These are phyloP conservation scores for Bacidia rubella DNA, from an alignment of 495 filamentous ascomycete species.

Conservation along the genomic window DNA sequence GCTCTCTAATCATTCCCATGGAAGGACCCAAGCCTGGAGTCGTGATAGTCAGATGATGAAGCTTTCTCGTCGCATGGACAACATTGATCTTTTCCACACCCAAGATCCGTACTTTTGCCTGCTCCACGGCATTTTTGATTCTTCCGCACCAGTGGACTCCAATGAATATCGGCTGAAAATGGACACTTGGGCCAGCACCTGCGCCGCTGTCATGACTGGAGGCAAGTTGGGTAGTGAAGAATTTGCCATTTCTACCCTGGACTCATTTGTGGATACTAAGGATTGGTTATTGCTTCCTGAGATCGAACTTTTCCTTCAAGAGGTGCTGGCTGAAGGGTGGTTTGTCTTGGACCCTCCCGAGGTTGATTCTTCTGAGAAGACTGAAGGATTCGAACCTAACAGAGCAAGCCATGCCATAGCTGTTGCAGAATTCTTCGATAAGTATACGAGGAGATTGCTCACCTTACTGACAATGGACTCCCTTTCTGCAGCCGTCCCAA, in stretches of 20 bases:
- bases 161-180: slow-evolving; percentile 57
- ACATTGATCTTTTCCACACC: slow-evolving; percentile 67
- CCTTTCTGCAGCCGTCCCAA: slow-evolving; percentile 63
- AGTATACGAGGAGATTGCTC: slow-evolving; percentile 70
- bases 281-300: slow-evolving; percentile 81
- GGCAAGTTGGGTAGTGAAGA: slow-evolving; percentile 44
- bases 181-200: slow-evolving; percentile 73
- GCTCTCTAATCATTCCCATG: slow-evolving; percentile 55
- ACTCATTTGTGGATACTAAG: slow-evolving; percentile 72
- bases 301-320: slow-evolving; percentile 88
- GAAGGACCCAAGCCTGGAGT: slow-evolving; percentile 35
- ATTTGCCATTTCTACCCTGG: slow-evolving; percentile 57
- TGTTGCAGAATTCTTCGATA: slow-evolving; percentile 80
- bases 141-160: slow-evolving; percentile 67
- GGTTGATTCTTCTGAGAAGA: slow-evolving; percentile 47
- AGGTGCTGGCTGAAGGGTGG: slow-evolving; percentile 78
- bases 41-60: slow-evolving; percentile 24
- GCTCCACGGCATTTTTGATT: slow-evolving; percentile 78
- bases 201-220: slow-evolving; percentile 41
- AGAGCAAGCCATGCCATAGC: slow-evolving; percentile 38
- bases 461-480: slow-evolving; percentile 62
- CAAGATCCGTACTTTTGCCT: slow-evolving; percentile 78
- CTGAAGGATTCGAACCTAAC: slow-evolving; percentile 19
- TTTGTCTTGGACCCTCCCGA: slow-evolving; percentile 74
- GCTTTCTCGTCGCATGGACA: slow-evolving; percentile 29